These are phyloP conservation scores for Coemansia sp. DNA, from an alignment of 192 early-diverging fungal genomes.

Conservation along the genomic window DNA sequence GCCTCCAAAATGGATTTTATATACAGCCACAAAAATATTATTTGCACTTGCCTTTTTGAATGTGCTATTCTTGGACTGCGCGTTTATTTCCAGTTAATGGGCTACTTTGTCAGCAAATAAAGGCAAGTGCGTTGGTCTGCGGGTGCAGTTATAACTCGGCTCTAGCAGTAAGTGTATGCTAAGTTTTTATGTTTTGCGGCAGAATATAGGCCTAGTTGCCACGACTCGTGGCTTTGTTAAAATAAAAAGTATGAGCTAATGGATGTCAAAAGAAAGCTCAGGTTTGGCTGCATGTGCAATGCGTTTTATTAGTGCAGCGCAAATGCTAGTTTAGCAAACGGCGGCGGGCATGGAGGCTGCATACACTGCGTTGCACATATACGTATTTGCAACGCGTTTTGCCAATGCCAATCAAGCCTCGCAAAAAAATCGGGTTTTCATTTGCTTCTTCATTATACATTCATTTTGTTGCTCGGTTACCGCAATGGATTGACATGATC, in stretches of 20 bases:
- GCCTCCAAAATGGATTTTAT: too few relatives aligned
- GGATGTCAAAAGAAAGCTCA: too few relatives aligned
- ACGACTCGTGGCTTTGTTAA: too few relatives aligned
- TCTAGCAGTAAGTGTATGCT: too few relatives aligned
- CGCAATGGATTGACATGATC: neutral
- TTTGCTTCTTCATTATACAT: neutral
- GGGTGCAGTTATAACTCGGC: too few relatives aligned
- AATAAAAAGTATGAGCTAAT: too few relatives aligned
- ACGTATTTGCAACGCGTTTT: neutral
- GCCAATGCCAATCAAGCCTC: neutral
- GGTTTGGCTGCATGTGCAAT: neutral
- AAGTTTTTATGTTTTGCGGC: too few relatives aligned
- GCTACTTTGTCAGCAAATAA: neutral
- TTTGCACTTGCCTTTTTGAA: neutral
- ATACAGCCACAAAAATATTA: too few relatives aligned
- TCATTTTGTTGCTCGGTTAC: neutral
- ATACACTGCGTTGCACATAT: slow-evolving; percentile 2
- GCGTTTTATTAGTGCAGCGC: neutral
- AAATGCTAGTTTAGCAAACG: slow-evolving; percentile 2
- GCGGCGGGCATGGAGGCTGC: slow-evolving; percentile 9
- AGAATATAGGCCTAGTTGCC: too few relatives aligned
- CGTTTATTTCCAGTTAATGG: neutral
- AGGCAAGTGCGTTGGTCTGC: too few relatives aligned
- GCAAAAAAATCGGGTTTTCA: neutral
- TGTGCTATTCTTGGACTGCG: neutral